These are phyloP conservation scores for Penicillium coprophilum DNA, from an alignment of 495 filamentous ascomycete species.

Conservation along the genomic window DNA sequence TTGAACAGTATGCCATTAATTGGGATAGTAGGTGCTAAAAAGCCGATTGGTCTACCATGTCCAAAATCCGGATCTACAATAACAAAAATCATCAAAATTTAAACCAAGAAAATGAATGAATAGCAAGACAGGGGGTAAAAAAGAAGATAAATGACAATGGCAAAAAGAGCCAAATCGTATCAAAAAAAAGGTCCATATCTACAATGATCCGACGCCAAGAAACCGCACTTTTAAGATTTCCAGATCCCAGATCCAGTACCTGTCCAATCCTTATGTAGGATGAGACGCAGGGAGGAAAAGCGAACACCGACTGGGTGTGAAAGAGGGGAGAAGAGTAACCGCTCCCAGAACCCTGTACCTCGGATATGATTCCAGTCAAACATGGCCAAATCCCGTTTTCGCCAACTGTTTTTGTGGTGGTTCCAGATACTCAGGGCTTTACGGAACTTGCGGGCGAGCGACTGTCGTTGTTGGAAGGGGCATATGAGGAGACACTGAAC, in stretches of 20 bases:
- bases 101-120: slow-evolving; percentile 13
- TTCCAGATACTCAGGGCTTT: not conserved
- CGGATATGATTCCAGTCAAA: not conserved
- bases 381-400: not conserved
- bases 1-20: not conserved
- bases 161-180: slow-evolving; percentile 33
- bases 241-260: slow-evolving; percentile 24
- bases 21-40: not conserved
- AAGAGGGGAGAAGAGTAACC: not conserved
- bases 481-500: slow-evolving; percentile 8
- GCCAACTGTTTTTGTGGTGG: not conserved
- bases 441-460: not conserved
- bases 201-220: slow-evolving; percentile 34
- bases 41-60: not conserved
- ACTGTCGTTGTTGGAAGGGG: slow-evolving; percentile 5
- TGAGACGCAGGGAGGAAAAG: slow-evolving; percentile 15
- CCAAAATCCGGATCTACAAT: not conserved
- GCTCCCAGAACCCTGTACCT: not conserved
- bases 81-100: not conserved
- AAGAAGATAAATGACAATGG: slow-evolving; percentile 9
- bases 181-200: slow-evolving; percentile 31
- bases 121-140: slow-evolving; percentile 3
- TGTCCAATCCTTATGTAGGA: not conserved
- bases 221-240: slow-evolving; percentile 29
- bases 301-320: slow-evolving; percentile 5